Evolutionary conservation across 2,329 filamentous ascomycete genomes (phyloP).

Genomic region (Hirsutella rhossiliensis): DNA sequence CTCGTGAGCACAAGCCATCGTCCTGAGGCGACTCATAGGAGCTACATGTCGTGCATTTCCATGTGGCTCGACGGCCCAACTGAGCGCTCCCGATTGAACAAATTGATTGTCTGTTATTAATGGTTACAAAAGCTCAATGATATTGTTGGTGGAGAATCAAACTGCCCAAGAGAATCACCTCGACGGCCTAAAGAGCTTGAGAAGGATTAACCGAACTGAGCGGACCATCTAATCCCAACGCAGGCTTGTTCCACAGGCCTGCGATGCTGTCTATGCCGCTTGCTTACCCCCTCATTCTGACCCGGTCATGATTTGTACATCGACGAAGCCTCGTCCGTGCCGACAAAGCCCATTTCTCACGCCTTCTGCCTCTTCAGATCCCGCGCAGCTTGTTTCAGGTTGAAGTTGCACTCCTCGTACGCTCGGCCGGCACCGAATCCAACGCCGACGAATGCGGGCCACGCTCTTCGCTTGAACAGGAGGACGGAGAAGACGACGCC

Average conservation of each 20-base stretch:
- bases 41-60: too few relatives aligned
- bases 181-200: neutral
- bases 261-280: conserved; percentile 6
- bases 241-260: conserved; percentile 1
- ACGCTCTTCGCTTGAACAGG: conserved; percentile 93
- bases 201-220: conserved; percentile 8
- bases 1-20: too few relatives aligned
- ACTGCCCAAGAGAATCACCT: neutral
- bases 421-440: conserved; percentile 94
- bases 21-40: too few relatives aligned
- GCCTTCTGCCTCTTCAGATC: conserved; percentile 41
- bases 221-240: conserved; percentile 4
- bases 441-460: conserved; percentile 89
- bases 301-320: conserved; percentile 12
- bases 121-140: too few relatives aligned
- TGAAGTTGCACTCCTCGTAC: conserved; percentile 96
- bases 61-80: too few relatives aligned
- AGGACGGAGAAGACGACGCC: conserved; percentile 98
- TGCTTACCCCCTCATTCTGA: conserved; percentile 2
- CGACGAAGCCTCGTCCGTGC: conserved; percentile 4
- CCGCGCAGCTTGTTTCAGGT: conserved; percentile 48
- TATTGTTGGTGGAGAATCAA: neutral
- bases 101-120: too few relatives aligned
- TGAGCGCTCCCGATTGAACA: too few relatives aligned
- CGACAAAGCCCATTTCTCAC: conserved; percentile 13